Base-by-base conservation (phyloP, 106 monocot species). In the Phalaenopsis equestris region DNA sequence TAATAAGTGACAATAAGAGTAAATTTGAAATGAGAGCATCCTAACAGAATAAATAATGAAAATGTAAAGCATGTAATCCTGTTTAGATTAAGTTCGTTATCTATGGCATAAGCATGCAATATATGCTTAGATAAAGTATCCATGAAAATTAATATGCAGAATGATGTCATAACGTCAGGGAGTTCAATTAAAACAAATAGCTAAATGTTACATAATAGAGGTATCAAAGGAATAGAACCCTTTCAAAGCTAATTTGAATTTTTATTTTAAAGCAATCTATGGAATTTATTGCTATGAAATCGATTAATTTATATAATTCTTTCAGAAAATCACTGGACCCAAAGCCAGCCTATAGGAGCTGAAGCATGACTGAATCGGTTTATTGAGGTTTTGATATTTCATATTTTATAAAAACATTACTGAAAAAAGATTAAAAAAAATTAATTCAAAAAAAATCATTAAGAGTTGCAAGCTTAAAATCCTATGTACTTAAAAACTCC, bases 71-170 rank as follows among this genome's bases (percentile, higher is more conserved):
- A 74, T 38, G 10, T 39, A 39, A 39, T 39, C 19, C 5, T 61
- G 2, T 1, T 10, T 21, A 39, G 70, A 70, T 70, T 70, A 70
- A 38, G 39, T 68, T 70, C 14, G 70, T 41, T 12, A 70, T 39
- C 36, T 70, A 70, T 38, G 14, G 37, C 38, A 38, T 41, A 39
- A 70, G 70, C 11, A 68, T 67, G 18, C 24, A 67, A 67, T 14
- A 12, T 12, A 70, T 70, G 70, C 70, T 70, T 10, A 70, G 39
- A 38, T 15, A 21, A 64, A 23, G 70, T 38, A 70, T 21, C 15
- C 70, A 12, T 70, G 70, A 70, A 37, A 70, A 38, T 70, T 70
- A n/a, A 58, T 58, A n/a, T n/a, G 58, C 58, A 58, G n/a, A 58
- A 58, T 58, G 1, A 58, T 58, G 58, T 58, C 58, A 58, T 16